Percentiles rank a stretch among this genome's conserved stretches.
Conservation (phyloP, 2,329 filamentous ascomycete species). For the Microcera coccophila region DNA sequence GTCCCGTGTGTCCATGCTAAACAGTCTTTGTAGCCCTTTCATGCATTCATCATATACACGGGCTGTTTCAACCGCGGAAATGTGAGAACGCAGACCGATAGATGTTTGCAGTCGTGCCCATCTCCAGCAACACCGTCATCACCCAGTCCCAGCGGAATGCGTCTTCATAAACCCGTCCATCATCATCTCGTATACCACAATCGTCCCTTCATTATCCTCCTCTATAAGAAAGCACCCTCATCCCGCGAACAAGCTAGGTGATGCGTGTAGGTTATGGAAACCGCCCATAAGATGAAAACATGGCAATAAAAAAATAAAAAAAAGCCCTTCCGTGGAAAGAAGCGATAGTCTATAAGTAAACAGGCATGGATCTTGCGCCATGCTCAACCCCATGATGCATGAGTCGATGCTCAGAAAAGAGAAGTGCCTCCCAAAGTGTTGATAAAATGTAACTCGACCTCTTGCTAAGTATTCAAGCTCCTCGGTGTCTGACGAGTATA, state of each 20-base stretch:
- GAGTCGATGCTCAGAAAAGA: slow-evolving; percentile 14
- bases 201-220: slow-evolving; percentile 10
- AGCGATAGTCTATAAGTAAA: slow-evolving; percentile 22
- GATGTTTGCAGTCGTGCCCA: slow-evolving; percentile 7
- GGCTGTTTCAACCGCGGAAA: slow-evolving; percentile 4
- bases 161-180: slow-evolving; percentile 12
- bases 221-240: slow-evolving; percentile 4
- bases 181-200: slow-evolving; percentile 16
- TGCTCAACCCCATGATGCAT: slow-evolving; percentile 6
- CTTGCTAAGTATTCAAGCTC: slow-evolving; percentile 13
- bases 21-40: slow-evolving; percentile 7
- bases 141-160: slow-evolving; percentile 10
- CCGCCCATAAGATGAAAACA: slow-evolving; percentile 19
- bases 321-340: slow-evolving; percentile 13
- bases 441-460: slow-evolving; percentile 15
- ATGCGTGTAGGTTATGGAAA: slow-evolving; percentile 16
- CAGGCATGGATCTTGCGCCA: slow-evolving; percentile 14
- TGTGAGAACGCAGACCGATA: slow-evolving; percentile 3
- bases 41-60: slow-evolving; percentile 6
- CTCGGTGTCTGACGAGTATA: slow-evolving; percentile 16
- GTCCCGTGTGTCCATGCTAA: slow-evolving; percentile 8
- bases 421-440: slow-evolving; percentile 15
- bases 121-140: slow-evolving; percentile 9
- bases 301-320: slow-evolving; percentile 7
- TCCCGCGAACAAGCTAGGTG: slow-evolving; percentile 8